Evolutionary conservation across 2,329 filamentous ascomycete genomes (phyloP), one percentile per base, ranked within the genome.

Genomic region (Ascochyta viciae-villosae): DNA sequence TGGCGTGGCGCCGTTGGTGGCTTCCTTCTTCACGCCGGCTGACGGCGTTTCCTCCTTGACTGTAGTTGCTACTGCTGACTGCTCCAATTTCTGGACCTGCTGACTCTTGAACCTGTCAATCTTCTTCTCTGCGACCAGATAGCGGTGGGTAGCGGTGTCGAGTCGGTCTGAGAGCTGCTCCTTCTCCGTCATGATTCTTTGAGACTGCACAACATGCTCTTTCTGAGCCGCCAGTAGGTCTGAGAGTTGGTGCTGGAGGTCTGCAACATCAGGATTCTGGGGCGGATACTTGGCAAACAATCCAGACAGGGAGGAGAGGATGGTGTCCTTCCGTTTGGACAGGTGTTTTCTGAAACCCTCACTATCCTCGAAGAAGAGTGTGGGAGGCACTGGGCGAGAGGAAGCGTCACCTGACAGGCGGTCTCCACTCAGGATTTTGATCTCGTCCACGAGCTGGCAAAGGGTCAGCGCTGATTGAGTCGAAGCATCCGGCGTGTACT

Each of bases 51-150:
- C 73, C 48, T 76, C 73, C 48, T 73, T 74, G 3, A 61, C 58
- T 16, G 60, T 60, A 29, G 58, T 64, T 10, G 65, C 67, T 8
- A 74, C 67, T 7, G 93, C 92, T 77, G 96, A 91, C 68, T 92
- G 90, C 74, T 98, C 95, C 57, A 99, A 78, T 74, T 96, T 96
- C 59, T 93, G 90, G 1, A 97, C 92, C 54, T 96, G 92, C 15
- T 87, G 80, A 72, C 95, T 99, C 76, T 91, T 94, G 23, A 89
- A 86, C 39, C 95, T 87, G 74, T 99, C 95, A 48, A 98, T 82
- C 74, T 92, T 95, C 80, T 96, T 96, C 75, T 99, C 95, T 0
- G 95, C 95, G 65, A 96, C 91, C 80, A 98, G 91, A 71, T 96
- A 98, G 62, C 95, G 87, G 56, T 96, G 82, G 5, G 92, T 96